Conservation (phyloP, 192 early-diverging fungal species). For the Lunasporangiospora selenospora region DNA sequence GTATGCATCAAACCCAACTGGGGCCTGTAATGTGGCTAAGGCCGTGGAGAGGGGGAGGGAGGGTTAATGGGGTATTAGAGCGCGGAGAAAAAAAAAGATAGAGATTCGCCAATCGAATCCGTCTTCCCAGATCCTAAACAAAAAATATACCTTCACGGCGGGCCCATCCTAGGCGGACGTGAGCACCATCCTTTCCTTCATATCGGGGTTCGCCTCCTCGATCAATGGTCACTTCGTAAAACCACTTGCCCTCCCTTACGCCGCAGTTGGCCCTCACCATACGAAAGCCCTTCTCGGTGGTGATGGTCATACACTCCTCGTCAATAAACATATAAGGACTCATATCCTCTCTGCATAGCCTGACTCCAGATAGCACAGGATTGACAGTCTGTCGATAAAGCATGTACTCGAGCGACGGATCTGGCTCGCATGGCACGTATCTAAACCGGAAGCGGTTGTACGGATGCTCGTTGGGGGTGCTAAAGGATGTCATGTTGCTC, state of each 20-base stretch:
- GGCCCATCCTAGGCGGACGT: conserved; percentile 71
- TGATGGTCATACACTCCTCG: conserved; percentile 60
- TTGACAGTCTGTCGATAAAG: conserved; percentile 60
- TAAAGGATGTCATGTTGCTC: conserved; percentile 31
- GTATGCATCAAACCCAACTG: conserved; percentile 72
- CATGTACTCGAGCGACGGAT: conserved; percentile 52
- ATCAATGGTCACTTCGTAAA: conserved; percentile 63
- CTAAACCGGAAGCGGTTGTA: conserved; percentile 66
- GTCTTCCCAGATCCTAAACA: not conserved
- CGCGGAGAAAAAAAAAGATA: not conserved
- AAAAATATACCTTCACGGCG: conserved; percentile 61
- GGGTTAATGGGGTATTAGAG: conserved; percentile 4
- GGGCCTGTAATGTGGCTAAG: conserved; percentile 62
- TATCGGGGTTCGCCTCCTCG: conserved; percentile 51
- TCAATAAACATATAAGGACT: conserved; percentile 64
- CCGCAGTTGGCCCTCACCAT: conserved; percentile 67
- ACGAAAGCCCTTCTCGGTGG: conserved; percentile 70
- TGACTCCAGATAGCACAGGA: conserved; percentile 45
- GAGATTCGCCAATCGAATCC: not conserved
- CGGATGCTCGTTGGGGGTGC: conserved; percentile 58
- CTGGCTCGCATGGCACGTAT: conserved; percentile 63
- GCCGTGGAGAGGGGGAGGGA: not conserved
- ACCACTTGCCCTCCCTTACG: conserved; percentile 68
- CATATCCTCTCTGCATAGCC: conserved; percentile 61
- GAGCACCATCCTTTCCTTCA: conserved; percentile 56